Conservation (phyloP, 2,329 filamentous ascomycete genomes). For the Fusarium mangiferae region DNA sequence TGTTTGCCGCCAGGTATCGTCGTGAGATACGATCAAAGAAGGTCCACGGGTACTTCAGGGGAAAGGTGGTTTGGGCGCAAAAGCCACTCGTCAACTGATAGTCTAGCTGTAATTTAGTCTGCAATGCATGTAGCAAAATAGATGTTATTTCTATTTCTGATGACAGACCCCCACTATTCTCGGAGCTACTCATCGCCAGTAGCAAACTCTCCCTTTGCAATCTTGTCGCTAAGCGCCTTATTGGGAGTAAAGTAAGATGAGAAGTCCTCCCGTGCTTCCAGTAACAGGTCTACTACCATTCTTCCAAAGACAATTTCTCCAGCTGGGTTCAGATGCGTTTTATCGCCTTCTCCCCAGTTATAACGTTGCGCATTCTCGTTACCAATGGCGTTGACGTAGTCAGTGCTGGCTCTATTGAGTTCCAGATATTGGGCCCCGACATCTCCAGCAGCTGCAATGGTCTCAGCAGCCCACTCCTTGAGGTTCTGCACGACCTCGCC, state of each 20-base stretch:
- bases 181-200: background rate
- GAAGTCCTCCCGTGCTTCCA: background rate
- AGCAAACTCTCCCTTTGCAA: conserved; percentile 4
- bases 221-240: conserved; percentile 3
- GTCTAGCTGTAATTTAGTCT: rapidly evolving
- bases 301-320: conserved; percentile 6
- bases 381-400: conserved; percentile 4
- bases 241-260: background rate
- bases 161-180: rapidly evolving
- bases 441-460: background rate
- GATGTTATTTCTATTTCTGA: rapidly evolving
- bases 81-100: background rate
- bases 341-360: conserved; percentile 1
- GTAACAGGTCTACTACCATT: conserved; percentile 1
- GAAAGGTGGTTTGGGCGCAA: background rate
- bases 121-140: rapidly evolving
- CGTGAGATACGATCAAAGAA: conserved; percentile 1
- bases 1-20: background rate
- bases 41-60: background rate
- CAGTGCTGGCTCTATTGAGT: conserved; percentile 2
- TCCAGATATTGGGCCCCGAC: background rate
- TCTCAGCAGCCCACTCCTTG: conserved; percentile 11
- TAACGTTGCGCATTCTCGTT: background rate
- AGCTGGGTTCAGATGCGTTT: background rate
- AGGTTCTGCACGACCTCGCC: conserved; percentile 3